Conservation (phyloP, 2,329 filamentous ascomycete genomes). For the Canariomyces notabilis region DNA sequence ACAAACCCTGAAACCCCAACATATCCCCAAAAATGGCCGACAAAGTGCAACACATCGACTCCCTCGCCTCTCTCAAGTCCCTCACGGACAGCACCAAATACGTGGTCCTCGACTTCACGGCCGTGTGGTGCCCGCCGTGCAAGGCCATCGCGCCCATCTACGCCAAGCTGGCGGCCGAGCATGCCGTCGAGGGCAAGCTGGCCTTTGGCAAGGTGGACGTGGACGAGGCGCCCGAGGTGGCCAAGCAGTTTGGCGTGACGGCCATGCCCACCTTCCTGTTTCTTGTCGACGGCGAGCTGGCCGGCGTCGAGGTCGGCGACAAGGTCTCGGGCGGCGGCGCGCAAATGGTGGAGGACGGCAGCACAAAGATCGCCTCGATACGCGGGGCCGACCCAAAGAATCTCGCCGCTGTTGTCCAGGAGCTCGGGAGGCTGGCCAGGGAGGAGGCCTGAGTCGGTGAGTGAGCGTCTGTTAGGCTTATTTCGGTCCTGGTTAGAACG, state of each 20-base stretch:
- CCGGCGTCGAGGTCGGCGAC: constrained; percentile 30
- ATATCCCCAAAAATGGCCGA: constrained; percentile 19
- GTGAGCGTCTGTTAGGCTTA: no score
- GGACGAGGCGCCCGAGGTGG: constrained; percentile 46
- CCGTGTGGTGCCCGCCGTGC: constrained; percentile 49
- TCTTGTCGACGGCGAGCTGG: constrained; percentile 44
- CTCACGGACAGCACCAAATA: constrained; percentile 37
- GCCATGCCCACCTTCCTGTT: constrained; percentile 54
- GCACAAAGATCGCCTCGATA: constrained; percentile 28
- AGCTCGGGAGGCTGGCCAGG: constrained; percentile 22
- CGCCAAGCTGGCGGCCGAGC: constrained; percentile 37
- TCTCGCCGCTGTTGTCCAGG: constrained; percentile 18
- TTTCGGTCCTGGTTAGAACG: neutral
- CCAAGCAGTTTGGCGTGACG: constrained; percentile 43
- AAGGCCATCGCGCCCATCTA: constrained; percentile 44
- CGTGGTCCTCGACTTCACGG: constrained; percentile 46
- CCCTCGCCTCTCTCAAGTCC: constrained; percentile 30
- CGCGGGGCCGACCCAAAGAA: constrained; percentile 31
- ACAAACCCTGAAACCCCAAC: neutral
- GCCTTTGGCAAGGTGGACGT: constrained; percentile 54
- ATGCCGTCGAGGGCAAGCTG: constrained; percentile 34
- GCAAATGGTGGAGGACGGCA: constrained; percentile 10
- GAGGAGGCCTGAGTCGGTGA: no score
- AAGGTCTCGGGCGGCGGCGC: constrained; percentile 10
- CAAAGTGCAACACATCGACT: constrained; percentile 3